A percentile compares a stretch with the other conserved stretches of the same genome.
phyloP scores from a whole-genome alignment of 2,329 filamentous ascomycete species.

The Penicillium hordei region DNA sequence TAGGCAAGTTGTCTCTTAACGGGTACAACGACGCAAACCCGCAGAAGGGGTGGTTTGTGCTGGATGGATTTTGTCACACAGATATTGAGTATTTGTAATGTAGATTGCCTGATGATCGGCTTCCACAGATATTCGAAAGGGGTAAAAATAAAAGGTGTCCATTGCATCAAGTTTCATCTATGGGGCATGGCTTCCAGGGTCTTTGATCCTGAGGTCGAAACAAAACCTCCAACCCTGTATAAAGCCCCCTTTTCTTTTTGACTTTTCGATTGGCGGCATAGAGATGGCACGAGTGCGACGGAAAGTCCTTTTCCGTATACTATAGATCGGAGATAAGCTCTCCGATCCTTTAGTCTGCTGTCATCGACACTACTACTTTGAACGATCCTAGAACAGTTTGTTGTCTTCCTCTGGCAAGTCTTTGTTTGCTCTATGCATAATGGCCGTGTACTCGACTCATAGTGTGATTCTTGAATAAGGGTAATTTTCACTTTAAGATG shows the following conservation, averaged over 20 bases:
- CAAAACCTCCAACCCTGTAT: not conserved
- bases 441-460: not conserved
- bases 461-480: not conserved
- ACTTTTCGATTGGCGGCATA: constrained; percentile 1
- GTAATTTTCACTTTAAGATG: not conserved
- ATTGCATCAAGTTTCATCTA: constrained; percentile 1
- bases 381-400: constrained; percentile 11
- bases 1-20: not conserved
- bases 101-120: not conserved
- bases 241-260: not conserved
- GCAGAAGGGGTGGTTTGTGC: not conserved
- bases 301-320: not conserved
- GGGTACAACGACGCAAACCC: not conserved
- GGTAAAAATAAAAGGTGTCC: not conserved
- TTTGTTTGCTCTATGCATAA: not conserved
- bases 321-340: constrained; percentile 10
- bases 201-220: constrained; percentile 12
- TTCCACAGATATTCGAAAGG: not conserved
- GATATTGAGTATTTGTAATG: not conserved
- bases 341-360: constrained; percentile 9
- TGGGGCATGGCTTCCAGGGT: not conserved
- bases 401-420: not conserved
- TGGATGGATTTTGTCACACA: not conserved
- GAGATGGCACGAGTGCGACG: constrained; percentile 4
- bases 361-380: constrained; percentile 16